A percentile compares a stretch with the other conserved stretches of the same genome.
phyloP scores from a whole-genome alignment of 192 early-diverging fungal genomes.

The Umbelopsis isabellina region DNA sequence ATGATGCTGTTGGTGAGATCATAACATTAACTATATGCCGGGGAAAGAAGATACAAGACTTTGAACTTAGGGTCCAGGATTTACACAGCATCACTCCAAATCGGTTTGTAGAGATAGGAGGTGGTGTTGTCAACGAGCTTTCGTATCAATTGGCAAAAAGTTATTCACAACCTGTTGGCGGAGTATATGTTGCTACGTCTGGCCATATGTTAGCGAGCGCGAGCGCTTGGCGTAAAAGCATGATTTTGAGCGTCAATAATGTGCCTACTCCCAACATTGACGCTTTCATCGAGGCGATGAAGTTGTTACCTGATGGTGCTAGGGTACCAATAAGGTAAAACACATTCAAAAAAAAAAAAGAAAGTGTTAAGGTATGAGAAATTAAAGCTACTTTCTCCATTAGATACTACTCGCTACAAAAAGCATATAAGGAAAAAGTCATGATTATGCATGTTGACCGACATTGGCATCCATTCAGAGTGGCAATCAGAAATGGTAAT shows the following conservation, averaged over 20 bases:
- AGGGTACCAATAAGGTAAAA: constrained; percentile 52
- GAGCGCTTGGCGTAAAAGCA: constrained; percentile 66
- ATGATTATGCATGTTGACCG: constrained; percentile 85
- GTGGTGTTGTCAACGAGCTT: constrained; percentile 74
- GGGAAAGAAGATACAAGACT: constrained; percentile 51
- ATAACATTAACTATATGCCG: constrained; percentile 61
- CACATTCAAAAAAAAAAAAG: neutral
- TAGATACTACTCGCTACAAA: constrained; percentile 75
- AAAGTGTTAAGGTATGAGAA: too few species aligned
- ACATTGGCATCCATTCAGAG: constrained; percentile 84
- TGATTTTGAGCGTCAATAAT: constrained; percentile 69
- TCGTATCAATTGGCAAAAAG: constrained; percentile 79
- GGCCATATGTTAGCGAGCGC: constrained; percentile 73
- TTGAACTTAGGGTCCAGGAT: constrained; percentile 65
- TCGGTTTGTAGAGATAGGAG: constrained; percentile 85
- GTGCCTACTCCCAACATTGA: constrained; percentile 68
- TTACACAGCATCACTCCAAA: constrained; percentile 81
- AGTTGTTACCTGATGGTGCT: constrained; percentile 65
- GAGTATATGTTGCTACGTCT: constrained; percentile 77
- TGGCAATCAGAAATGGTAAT: constrained; percentile 75
- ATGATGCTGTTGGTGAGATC: constrained; percentile 57
- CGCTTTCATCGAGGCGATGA: constrained; percentile 67
- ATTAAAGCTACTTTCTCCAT: constrained; percentile 2
- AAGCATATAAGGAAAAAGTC: constrained; percentile 80
- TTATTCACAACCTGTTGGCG: constrained; percentile 69